Percentiles rank a stretch among this genome's conserved stretches.
phyloP scores from a whole-genome alignment of 2,329 filamentous ascomycete species.

The Penicillium griseofulvum region DNA sequence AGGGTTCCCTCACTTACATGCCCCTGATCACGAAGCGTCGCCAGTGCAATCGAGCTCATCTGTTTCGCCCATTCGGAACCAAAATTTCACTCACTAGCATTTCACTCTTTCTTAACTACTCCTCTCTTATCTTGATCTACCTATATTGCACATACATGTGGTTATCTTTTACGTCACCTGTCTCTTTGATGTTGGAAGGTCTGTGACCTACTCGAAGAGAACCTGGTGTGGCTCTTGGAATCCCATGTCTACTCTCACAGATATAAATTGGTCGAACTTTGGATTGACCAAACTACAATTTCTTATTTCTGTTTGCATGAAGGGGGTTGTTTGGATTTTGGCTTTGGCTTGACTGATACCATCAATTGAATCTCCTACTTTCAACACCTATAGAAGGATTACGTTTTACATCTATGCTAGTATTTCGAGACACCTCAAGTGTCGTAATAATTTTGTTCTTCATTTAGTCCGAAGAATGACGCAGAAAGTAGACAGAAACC shows the following conservation, averaged over 20 bases:
- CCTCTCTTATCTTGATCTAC: constrained; percentile 13
- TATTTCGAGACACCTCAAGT: not conserved
- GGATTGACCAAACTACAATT: constrained; percentile 5
- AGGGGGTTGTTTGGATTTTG: constrained; percentile 13
- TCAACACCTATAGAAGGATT: not conserved
- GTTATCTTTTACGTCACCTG: constrained; percentile 3
- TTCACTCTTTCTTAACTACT: constrained; percentile 5
- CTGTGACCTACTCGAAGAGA: not conserved
- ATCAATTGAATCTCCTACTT: constrained; percentile 18
- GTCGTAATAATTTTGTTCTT: not conserved
- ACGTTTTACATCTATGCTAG: not conserved
- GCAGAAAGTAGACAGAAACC: not conserved
- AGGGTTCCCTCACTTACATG: constrained; percentile 19
- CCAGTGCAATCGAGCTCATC: constrained; percentile 26
- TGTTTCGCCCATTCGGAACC: constrained; percentile 15
- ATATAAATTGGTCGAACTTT: constrained; percentile 13
- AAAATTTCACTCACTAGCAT: constrained; percentile 14
- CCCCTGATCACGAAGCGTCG: constrained; percentile 21
- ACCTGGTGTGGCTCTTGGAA: constrained; percentile 1
- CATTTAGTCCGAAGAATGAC: not conserved
- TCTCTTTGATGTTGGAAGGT: constrained; percentile 5
- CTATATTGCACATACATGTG: constrained; percentile 17
- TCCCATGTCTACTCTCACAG: constrained; percentile 11
- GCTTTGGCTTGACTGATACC: constrained; percentile 23
- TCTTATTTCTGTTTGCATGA: constrained; percentile 18